Conservation (phyloP, 257 asterid species). For the Capsicum chinense region DNA sequence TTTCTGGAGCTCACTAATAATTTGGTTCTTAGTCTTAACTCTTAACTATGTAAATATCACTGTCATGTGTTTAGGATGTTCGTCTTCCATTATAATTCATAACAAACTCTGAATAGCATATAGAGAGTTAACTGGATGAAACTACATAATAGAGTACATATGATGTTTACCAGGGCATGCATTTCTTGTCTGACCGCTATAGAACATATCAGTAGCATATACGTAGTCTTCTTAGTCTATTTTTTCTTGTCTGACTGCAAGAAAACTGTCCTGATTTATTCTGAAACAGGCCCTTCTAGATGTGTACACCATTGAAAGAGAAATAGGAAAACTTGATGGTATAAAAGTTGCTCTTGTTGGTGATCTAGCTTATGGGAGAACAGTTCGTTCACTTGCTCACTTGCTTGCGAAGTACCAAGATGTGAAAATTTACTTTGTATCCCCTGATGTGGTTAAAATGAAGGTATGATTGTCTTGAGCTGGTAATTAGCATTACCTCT, state of each 20-base stretch:
- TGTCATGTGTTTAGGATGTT: not conserved
- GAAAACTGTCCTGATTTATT: not conserved
- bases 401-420: slow-evolving; percentile 73
- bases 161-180: not conserved
- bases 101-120: not conserved
- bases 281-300: slow-evolving; percentile 80
- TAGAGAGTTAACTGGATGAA: not conserved
- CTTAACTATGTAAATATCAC: not conserved
- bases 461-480: slow-evolving; percentile 53
- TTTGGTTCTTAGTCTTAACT: not conserved
- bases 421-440: slow-evolving; percentile 84
- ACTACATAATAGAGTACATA: not conserved
- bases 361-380: slow-evolving; percentile 95
- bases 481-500: not conserved
- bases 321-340: slow-evolving; percentile 87
- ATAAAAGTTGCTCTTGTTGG: slow-evolving; percentile 91
- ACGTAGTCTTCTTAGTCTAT: not conserved
- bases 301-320: slow-evolving; percentile 82
- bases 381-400: slow-evolving; percentile 92
- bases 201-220: not conserved
- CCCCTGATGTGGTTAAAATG: slow-evolving; percentile 92
- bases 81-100: not conserved
- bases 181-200: not conserved
- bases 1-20: not conserved
- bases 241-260: not conserved